These are phyloP conservation scores for Xylariaceae sp. DNA, from an alignment of 2,329 filamentous ascomycete genomes.

Conservation along the genomic window DNA sequence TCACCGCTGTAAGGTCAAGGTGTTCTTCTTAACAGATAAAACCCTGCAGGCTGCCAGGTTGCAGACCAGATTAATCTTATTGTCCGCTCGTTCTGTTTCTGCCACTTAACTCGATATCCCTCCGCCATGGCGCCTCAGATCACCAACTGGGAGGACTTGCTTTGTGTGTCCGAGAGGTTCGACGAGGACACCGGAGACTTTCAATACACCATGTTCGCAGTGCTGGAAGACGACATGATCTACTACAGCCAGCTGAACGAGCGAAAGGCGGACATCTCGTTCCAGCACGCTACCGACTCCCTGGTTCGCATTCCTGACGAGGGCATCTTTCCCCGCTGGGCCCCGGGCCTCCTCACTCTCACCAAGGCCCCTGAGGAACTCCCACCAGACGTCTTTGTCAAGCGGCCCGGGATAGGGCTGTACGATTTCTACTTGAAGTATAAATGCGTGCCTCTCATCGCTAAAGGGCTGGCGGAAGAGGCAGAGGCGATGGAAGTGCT, in stretches of 20 bases:
- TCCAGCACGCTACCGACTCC: constrained; percentile 2
- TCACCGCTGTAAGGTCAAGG: no score
- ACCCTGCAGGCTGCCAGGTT: no score
- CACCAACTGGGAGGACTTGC: constrained; percentile 10
- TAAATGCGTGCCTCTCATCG: constrained; percentile 6
- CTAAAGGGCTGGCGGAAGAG: constrained; percentile 3
- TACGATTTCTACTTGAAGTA: constrained; percentile 8
- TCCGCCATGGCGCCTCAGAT: constrained; percentile 4
- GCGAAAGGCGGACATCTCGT: constrained; percentile 6
- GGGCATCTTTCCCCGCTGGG: constrained; percentile 5
- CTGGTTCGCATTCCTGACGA: constrained; percentile 7
- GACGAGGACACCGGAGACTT: constrained; percentile 15
- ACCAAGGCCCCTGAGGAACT: constrained; percentile 1
- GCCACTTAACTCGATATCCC: neutral
- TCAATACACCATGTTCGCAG: constrained; percentile 21
- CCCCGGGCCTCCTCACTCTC: neutral
- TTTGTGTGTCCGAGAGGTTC: constrained; percentile 10
- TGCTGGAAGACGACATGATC: constrained; percentile 19
- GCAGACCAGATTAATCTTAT: neutral
- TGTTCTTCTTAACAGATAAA: no score
- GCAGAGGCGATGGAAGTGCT: constrained; percentile 8
- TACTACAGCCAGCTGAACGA: constrained; percentile 5
- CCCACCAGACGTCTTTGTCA: constrained; percentile 5
- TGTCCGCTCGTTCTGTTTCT: neutral
- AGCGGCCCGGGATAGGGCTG: constrained; percentile 5